Percentiles rank a stretch among this genome's conserved stretches.
Conservation (phyloP, 805 yeast species). For the Komagataella pseudopastoris region DNA sequence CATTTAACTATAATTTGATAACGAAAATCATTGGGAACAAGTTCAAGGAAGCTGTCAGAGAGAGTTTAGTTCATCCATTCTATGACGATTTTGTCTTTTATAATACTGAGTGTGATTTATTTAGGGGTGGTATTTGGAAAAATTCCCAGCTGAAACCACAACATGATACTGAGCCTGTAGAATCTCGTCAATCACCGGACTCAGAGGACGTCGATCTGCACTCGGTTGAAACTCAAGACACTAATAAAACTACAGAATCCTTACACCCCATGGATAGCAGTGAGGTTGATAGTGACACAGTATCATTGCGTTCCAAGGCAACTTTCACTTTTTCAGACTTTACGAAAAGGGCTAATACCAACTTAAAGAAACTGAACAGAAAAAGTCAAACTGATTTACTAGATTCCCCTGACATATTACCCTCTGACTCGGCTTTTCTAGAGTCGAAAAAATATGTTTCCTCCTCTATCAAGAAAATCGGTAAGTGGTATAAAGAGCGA, state of each 20-base stretch:
- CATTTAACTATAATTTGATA: constrained; percentile 62
- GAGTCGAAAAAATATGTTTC: constrained; percentile 14
- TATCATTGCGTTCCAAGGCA: neutral
- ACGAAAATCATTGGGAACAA: constrained; percentile 71
- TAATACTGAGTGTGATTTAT: constrained; percentile 52
- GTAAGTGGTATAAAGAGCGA: constrained; percentile 51
- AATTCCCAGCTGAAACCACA: constrained; percentile 11
- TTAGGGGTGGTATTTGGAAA: constrained; percentile 93
- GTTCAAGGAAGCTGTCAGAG: constrained; percentile 66
- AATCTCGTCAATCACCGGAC: constrained; percentile 1
- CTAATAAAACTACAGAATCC: neutral
- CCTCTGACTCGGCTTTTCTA: neutral
- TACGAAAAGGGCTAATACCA: neutral
- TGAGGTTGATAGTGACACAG: constrained; percentile 2
- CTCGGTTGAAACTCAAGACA: neutral
- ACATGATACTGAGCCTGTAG: neutral
- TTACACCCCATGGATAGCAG: constrained; percentile 1
- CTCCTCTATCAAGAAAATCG: constrained; percentile 41
- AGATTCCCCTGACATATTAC: constrained; percentile 10
- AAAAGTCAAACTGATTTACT: constrained; percentile 1
- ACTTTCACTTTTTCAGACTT: constrained; percentile 2
- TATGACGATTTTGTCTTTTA: constrained; percentile 81
- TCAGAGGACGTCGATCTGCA: neutral
- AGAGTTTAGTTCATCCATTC: constrained; percentile 70
- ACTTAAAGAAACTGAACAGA: neutral